phyloP scores from a whole-genome alignment of 176 grass and related monocot genomes.

The Dactylis glomerata region DNA sequence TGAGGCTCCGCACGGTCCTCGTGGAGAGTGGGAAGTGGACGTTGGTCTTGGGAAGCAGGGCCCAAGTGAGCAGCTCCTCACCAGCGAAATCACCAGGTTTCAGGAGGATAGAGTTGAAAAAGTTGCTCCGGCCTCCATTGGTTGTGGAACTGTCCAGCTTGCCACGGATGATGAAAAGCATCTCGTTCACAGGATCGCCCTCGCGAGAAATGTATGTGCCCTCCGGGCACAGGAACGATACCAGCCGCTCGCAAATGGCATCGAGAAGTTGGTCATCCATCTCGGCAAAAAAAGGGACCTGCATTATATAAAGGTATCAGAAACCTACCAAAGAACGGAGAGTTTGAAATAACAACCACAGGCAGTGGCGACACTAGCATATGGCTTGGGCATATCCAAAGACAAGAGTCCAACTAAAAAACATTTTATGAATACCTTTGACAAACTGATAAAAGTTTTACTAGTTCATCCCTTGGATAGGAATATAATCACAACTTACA shows the following conservation, averaged over 20 bases:
- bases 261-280: conserved; percentile 90
- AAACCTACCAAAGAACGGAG: background rate
- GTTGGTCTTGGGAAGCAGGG: conserved; percentile 72
- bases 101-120: conserved; percentile 73
- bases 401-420: background rate
- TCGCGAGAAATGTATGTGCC: conserved; percentile 82
- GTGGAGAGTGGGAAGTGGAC: conserved; percentile 76
- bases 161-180: conserved; percentile 90
- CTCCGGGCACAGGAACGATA: conserved; percentile 78
- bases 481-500: conserved; percentile 48
- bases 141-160: conserved; percentile 87
- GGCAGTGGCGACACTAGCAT: background rate
- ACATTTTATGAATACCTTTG: background rate
- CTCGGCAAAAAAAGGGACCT: conserved; percentile 93
- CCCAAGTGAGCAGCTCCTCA: conserved; percentile 90
- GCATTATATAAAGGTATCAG: conserved; percentile 18
- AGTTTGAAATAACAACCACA: background rate
- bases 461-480: background rate
- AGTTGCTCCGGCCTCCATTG: conserved; percentile 78
- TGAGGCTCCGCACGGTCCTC: conserved; percentile 65
- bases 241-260: conserved; percentile 81
- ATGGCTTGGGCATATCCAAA: background rate
- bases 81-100: conserved; percentile 72
- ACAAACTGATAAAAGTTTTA: background rate
- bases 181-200: conserved; percentile 91